Percentiles rank a stretch among this genome's conserved stretches.
Evolutionary conservation across 2,329 filamentous ascomycete species (phyloP).

Genomic region (Cladosporium sp.): DNA sequence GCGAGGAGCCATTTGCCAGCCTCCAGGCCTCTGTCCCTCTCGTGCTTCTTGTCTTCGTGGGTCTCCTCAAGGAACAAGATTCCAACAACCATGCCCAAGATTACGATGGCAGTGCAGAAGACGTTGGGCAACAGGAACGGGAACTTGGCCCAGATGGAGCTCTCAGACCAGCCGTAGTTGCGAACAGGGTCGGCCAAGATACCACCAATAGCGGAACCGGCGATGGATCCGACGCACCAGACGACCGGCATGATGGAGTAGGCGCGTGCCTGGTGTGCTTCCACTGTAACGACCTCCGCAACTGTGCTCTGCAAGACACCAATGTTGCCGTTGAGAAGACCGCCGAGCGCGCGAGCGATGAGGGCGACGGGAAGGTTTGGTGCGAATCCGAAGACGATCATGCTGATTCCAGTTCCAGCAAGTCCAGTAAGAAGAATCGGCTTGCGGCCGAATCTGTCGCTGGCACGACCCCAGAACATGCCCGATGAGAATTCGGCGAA

Average conservation of each 20-base stretch:
- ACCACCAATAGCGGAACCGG: slow-evolving; percentile 89
- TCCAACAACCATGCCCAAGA: slow-evolving; percentile 74
- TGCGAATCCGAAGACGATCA: slow-evolving; percentile 88
- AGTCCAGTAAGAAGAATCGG: slow-evolving; percentile 89
- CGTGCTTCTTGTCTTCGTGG: slow-evolving; percentile 75
- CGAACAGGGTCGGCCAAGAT: slow-evolving; percentile 82
- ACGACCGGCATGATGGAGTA: slow-evolving; percentile 98
- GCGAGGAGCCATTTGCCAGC: slow-evolving; percentile 68
- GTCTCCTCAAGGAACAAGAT: slow-evolving; percentile 92
- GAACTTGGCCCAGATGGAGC: slow-evolving; percentile 78
- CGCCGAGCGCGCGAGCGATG: slow-evolving; percentile 83
- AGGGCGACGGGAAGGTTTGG: slow-evolving; percentile 79
- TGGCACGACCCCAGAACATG: slow-evolving; percentile 88
- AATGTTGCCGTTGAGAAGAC: slow-evolving; percentile 93
- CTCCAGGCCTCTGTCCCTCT: slow-evolving; percentile 74
- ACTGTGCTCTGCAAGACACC: slow-evolving; percentile 94
- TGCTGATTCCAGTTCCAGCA: slow-evolving; percentile 86
- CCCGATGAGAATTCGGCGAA: slow-evolving; percentile 93
- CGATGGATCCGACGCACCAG: slow-evolving; percentile 95
- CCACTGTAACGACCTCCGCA: slow-evolving; percentile 86
- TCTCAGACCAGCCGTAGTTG: slow-evolving; percentile 58
- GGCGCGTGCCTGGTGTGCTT: slow-evolving; percentile 89
- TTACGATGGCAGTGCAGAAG: slow-evolving; percentile 79
- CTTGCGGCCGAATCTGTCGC: slow-evolving; percentile 88
- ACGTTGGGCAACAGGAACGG: slow-evolving; percentile 91